Evolutionary conservation across 2,329 filamentous ascomycete genomes (phyloP).

Genomic region (Talaromyces sp.): DNA sequence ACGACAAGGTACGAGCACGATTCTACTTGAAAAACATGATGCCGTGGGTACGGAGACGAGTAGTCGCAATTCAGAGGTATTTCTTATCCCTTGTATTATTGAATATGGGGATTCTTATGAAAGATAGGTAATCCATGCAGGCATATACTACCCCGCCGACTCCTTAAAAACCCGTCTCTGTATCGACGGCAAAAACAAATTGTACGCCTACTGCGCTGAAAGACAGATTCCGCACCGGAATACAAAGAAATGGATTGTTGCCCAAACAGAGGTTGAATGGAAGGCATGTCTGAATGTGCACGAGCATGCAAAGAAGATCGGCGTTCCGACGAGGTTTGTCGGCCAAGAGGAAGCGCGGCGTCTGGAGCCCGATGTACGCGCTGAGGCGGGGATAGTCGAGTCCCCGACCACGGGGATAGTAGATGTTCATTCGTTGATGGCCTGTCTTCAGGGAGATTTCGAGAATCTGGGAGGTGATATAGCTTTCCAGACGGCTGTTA

Average conservation of each 20-base stretch:
- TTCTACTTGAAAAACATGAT: conserved; percentile 75
- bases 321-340: conserved; percentile 70
- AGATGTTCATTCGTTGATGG: conserved; percentile 81
- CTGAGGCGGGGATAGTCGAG: conserved; percentile 70
- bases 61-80: conserved; percentile 78
- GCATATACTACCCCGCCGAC: conserved; percentile 75
- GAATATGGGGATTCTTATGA: not conserved
- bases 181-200: conserved; percentile 65
- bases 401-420: conserved; percentile 83
- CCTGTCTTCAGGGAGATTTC: conserved; percentile 68
- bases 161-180: conserved; percentile 82
- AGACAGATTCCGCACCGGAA: conserved; percentile 65
- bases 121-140: conserved; percentile 80
- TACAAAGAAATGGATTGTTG: conserved; percentile 92
- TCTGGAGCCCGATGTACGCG: conserved; percentile 70
- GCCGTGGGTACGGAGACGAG: conserved; percentile 79
- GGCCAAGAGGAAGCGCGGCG: conserved; percentile 54
- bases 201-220: conserved; percentile 71
- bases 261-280: conserved; percentile 68
- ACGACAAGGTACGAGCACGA: conserved; percentile 57
- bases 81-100: not conserved
- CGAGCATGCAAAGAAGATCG: conserved; percentile 49
- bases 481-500: conserved; percentile 64
- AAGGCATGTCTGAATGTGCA: conserved; percentile 52
- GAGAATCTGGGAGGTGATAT: conserved; percentile 70